phyloP scores from a whole-genome alignment of 345 rosid species.

The Eucalyptus leucophloia region DNA sequence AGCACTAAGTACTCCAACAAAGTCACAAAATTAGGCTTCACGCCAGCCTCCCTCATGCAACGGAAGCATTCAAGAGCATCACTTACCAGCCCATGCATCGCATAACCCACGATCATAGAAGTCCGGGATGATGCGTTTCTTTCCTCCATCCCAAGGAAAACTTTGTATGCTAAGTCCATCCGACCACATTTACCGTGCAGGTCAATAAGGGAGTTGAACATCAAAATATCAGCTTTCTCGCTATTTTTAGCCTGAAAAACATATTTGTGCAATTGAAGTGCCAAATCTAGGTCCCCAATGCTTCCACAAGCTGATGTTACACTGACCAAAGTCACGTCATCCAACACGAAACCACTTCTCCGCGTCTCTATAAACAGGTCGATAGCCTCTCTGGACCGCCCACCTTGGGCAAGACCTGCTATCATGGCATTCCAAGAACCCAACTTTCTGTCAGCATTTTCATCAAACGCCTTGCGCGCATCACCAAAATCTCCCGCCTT shows the following conservation, averaged over 20 bases:
- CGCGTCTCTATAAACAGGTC: slow-evolving; percentile 48
- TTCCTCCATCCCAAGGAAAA: slow-evolving; percentile 34
- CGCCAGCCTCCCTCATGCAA: slow-evolving; percentile 35
- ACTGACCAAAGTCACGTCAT: slow-evolving; percentile 71
- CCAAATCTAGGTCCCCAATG: slow-evolving; percentile 53
- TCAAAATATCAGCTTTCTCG: slow-evolving; percentile 36
- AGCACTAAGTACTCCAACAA: slow-evolving; percentile 65
- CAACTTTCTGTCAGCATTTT: slow-evolving; percentile 52
- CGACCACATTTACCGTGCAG: slow-evolving; percentile 82
- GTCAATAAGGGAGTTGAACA: slow-evolving; percentile 66
- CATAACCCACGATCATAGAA: slow-evolving; percentile 65
- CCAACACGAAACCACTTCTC: slow-evolving; percentile 49
- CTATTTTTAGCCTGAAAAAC: slow-evolving; percentile 35
- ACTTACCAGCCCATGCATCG: slow-evolving; percentile 41
- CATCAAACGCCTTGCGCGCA: slow-evolving; percentile 62
- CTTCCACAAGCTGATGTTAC: slow-evolving; percentile 71
- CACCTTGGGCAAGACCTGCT: slow-evolving; percentile 53
- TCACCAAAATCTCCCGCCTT: slow-evolving; percentile 36
- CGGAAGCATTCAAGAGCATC: slow-evolving; percentile 50
- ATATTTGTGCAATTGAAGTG: slow-evolving; percentile 63
- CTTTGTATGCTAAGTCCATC: slow-evolving; percentile 58
- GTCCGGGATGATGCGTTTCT: slow-evolving; percentile 80
- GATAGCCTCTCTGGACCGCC: slow-evolving; percentile 39
- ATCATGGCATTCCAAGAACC: slow-evolving; percentile 90
- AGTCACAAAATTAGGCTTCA: slow-evolving; percentile 71